Evolutionary conservation across 371 early-diverging fungal genomes (phyloP).

Genomic region (Apophysomyces elegans): DNA sequence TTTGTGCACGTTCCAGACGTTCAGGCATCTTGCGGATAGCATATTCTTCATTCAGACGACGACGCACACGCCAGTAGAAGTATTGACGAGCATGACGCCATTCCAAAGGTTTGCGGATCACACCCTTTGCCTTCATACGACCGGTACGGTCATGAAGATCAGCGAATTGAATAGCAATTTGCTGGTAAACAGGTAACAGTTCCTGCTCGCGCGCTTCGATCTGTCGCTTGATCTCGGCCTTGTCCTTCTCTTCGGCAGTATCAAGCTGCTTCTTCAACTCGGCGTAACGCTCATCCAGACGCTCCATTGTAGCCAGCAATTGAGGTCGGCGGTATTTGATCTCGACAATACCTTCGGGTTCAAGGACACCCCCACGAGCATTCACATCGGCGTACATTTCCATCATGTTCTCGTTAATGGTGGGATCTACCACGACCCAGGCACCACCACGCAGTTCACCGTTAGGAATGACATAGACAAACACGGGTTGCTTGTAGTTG

Average conservation of each 20-base stretch:
- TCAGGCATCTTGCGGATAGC: conserved; percentile 62
- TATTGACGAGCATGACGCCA: conserved; percentile 85
- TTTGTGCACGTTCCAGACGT: conserved; percentile 50
- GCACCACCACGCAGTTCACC: conserved; percentile 99
- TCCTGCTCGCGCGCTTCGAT: conserved; percentile 85
- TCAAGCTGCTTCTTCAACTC: conserved; percentile 70
- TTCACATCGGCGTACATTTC: conserved; percentile 96
- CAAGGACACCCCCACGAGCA: conserved; percentile 95
- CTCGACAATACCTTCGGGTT: conserved; percentile 98
- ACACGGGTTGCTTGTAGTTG: conserved; percentile 95
- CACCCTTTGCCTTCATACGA: conserved; percentile 95
- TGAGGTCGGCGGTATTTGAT: conserved; percentile 98
- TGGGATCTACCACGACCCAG: conserved; percentile 98
- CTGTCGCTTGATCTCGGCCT: conserved; percentile 66
- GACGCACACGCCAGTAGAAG: conserved; percentile 94
- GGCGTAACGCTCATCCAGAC: conserved; percentile 81
- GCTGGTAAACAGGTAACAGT: conserved; percentile 89
- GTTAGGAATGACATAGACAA: conserved; percentile 95
- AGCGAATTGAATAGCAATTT: conserved; percentile 95
- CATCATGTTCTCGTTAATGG: conserved; percentile 98
- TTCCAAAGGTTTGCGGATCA: conserved; percentile 78
- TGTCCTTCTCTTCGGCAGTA: conserved; percentile 52
- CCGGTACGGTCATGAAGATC: conserved; percentile 97
- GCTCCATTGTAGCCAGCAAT: conserved; percentile 89
- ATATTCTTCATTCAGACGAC: conserved; percentile 80